Evolutionary conservation across 768 basidiomycete species (phyloP).

Genomic region (Agrocybe praecox): DNA sequence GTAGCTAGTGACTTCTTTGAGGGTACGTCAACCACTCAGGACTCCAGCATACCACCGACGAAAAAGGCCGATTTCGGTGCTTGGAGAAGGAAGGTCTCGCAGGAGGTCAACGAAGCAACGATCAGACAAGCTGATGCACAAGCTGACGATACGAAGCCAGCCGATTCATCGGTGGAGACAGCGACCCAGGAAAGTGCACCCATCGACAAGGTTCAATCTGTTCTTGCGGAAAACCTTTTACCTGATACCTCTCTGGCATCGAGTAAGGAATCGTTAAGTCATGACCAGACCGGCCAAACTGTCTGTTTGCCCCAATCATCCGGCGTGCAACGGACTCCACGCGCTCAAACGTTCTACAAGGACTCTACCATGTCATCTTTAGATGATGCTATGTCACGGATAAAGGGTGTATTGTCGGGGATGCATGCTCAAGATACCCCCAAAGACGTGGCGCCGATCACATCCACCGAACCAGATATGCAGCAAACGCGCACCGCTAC

Average conservation of each 20-base stretch:
- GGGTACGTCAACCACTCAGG: constrained; percentile 33
- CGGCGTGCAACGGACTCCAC: constrained; percentile 34
- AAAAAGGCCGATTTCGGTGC: constrained; percentile 38
- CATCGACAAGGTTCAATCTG: constrained; percentile 8
- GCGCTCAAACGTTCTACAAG: constrained; percentile 44
- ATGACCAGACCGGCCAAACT: constrained; percentile 19
- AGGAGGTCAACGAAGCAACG: constrained; percentile 12
- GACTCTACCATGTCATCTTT: constrained; percentile 70
- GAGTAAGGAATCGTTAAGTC: constrained; percentile 19
- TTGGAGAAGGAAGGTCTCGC: constrained; percentile 47
- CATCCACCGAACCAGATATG: constrained; percentile 22
- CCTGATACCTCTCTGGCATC: constrained; percentile 12
- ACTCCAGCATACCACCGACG: constrained; percentile 13
- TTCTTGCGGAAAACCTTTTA: neutral
- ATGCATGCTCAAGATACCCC: constrained; percentile 55
- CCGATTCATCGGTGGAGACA: constrained; percentile 6
- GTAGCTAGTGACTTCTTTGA: constrained; percentile 77
- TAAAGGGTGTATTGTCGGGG: constrained; percentile 75
- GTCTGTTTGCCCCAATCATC: constrained; percentile 24
- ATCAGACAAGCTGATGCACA: constrained; percentile 11
- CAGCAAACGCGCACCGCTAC: constrained; percentile 21
- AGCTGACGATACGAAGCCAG: constrained; percentile 13
- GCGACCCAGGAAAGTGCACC: neutral
- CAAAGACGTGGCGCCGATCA: constrained; percentile 26
- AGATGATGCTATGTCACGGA: constrained; percentile 83